Evolutionary conservation across 805 yeast species (phyloP).

Genomic region (Hanseniaspora mollemarum): DNA sequence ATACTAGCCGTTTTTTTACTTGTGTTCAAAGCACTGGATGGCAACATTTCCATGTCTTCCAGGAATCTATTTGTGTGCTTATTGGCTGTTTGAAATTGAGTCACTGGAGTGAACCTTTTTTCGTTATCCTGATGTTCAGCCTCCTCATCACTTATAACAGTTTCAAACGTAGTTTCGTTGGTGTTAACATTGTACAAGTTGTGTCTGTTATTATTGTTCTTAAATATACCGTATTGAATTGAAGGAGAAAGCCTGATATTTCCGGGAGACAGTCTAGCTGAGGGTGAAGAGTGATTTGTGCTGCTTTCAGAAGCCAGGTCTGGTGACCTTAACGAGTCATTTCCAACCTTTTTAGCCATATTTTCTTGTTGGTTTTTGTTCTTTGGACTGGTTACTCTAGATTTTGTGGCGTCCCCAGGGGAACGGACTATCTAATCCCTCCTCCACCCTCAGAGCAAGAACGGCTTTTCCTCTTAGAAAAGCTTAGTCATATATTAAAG

Average conservation of each 20-base stretch:
- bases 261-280: not conserved
- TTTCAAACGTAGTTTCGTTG: slow-evolving; percentile 13
- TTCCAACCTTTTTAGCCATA: not conserved
- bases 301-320: not conserved
- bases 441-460: too few relatives aligned
- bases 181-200: not conserved
- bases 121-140: not conserved
- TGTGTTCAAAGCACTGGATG: slow-evolving; percentile 9
- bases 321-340: not conserved
- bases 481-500: too few relatives aligned
- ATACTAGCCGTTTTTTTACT: too few relatives aligned
- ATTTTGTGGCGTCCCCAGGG: too few relatives aligned
- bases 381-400: too few relatives aligned
- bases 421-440: too few relatives aligned
- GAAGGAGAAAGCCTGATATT: slow-evolving; percentile 8
- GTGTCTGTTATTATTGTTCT: not conserved
- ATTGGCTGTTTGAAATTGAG: not conserved
- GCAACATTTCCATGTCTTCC: slow-evolving; percentile 2
- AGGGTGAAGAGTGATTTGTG: not conserved
- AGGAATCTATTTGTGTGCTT: not conserved
- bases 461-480: too few relatives aligned
- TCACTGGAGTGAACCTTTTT: slow-evolving; percentile 9
- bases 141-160: slow-evolving; percentile 11
- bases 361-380: too few relatives aligned
- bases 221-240: not conserved